Conservation (phyloP, 2,329 filamentous ascomycete species). For the Nigrospora osmanthi region DNA sequence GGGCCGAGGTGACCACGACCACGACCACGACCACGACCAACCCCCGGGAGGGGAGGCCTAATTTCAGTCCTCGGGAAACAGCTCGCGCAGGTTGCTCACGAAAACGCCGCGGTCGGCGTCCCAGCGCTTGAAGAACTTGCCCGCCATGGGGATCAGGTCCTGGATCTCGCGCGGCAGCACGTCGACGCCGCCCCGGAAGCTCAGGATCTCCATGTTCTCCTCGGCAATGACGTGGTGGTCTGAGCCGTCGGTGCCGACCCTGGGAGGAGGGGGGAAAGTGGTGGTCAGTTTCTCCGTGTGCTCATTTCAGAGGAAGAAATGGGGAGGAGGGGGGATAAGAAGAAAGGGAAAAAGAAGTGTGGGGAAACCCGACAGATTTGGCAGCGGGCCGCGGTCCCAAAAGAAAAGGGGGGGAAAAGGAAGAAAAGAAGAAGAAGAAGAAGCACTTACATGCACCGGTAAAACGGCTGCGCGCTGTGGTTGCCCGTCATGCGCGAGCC, state of each 20-base stretch:
- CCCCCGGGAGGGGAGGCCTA: too few relatives aligned
- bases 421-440: conserved; percentile 9
- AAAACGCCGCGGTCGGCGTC: conserved; percentile 60
- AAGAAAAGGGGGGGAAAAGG: too few relatives aligned
- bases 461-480: conserved; percentile 63
- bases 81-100: conserved; percentile 71
- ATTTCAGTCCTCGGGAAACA: conserved; percentile 80
- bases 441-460: conserved; percentile 70
- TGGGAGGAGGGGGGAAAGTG: too few relatives aligned
- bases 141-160: conserved; percentile 63
- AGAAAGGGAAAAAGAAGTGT: conserved; percentile 4
- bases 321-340: background rate
- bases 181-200: conserved; percentile 13
- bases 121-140: conserved; percentile 84
- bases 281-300: background rate
- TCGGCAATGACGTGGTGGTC: conserved; percentile 68
- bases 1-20: too few relatives aligned
- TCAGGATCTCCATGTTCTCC: conserved; percentile 67
- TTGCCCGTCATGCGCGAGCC: conserved; percentile 9
- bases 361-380: too few relatives aligned
- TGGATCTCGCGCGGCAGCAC: conserved; percentile 19
- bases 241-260: conserved; percentile 46
- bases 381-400: too few relatives aligned
- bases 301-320: too few relatives aligned
- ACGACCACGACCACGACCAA: too few relatives aligned